These are phyloP conservation scores for Tanacetum coccineum DNA, from an alignment of 129 eudicot species.

Conservation along the genomic window DNA sequence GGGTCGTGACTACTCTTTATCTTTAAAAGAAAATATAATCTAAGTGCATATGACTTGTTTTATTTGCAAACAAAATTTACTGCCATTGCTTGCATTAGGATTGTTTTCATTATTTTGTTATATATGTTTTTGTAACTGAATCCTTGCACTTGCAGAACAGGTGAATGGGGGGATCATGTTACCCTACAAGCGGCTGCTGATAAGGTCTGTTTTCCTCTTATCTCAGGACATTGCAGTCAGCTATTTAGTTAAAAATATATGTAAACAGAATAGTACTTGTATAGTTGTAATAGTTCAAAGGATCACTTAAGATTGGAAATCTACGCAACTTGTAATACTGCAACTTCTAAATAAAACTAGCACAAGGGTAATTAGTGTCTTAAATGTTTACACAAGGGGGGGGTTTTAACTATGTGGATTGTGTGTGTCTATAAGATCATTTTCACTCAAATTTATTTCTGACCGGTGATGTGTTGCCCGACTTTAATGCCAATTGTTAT, in stretches of 20 bases:
- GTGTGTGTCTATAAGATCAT: background rate
- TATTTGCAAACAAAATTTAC: constrained; percentile 15
- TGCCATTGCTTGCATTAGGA: background rate
- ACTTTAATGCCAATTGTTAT: background rate
- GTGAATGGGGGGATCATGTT: constrained; percentile 92
- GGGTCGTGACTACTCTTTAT: constrained; percentile 25
- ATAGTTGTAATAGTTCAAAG: background rate
- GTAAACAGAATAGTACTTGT: background rate
- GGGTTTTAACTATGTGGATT: background rate
- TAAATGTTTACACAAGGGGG: background rate
- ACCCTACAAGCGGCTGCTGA: constrained; percentile 93
- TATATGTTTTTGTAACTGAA: constrained; percentile 25
- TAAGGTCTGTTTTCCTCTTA: constrained; percentile 38
- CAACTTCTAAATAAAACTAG: background rate
- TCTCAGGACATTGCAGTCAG: background rate
- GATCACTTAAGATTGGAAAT: background rate
- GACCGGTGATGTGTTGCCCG: constrained; percentile 11
- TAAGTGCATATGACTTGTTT: constrained; percentile 6
- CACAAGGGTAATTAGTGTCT: background rate
- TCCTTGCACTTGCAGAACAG: constrained; percentile 44
- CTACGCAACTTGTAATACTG: background rate
- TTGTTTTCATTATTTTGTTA: constrained; percentile 3
- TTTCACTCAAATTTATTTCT: constrained; percentile 17
- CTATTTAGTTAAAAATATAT: too few relatives aligned
- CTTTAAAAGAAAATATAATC: constrained; percentile 5